Conservation (phyloP, 2,329 filamentous ascomycete genomes). For the Colletotrichum tropicale region DNA sequence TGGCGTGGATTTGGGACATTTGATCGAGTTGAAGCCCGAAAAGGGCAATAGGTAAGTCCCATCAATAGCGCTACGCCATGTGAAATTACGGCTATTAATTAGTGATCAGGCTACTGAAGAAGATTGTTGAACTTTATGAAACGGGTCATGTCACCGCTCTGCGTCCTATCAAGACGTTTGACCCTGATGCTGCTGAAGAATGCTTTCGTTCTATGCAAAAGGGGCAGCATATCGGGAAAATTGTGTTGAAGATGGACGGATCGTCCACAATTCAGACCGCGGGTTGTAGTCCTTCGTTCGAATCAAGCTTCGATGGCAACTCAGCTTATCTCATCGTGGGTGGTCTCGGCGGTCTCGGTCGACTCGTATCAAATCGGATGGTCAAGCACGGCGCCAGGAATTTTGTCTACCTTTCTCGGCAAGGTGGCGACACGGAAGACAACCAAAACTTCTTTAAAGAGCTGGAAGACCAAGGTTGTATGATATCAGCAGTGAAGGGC, state of each 20-base stretch:
- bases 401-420: slow-evolving; percentile 15
- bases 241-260: slow-evolving; percentile 29
- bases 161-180: slow-evolving; percentile 24
- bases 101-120: background rate
- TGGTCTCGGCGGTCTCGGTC: slow-evolving; percentile 28
- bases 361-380: slow-evolving; percentile 26
- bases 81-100: background rate
- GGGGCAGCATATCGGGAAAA: slow-evolving; percentile 45
- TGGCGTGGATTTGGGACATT: slow-evolving; percentile 14
- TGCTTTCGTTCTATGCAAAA: slow-evolving; percentile 44
- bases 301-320: background rate
- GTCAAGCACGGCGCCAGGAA: slow-evolving; percentile 24
- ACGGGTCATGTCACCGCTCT: slow-evolving; percentile 16
- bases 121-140: background rate
- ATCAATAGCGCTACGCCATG: background rate
- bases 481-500: background rate
- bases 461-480: background rate
- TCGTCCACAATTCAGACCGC: background rate
- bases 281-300: background rate
- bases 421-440: background rate
- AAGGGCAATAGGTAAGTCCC: background rate
- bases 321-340: slow-evolving; percentile 26
- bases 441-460: background rate
- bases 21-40: background rate
- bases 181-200: slow-evolving; percentile 29